Base-by-base conservation (phyloP, 1,139 yeast species). In the Scheffersomyces cryptocercus region DNA sequence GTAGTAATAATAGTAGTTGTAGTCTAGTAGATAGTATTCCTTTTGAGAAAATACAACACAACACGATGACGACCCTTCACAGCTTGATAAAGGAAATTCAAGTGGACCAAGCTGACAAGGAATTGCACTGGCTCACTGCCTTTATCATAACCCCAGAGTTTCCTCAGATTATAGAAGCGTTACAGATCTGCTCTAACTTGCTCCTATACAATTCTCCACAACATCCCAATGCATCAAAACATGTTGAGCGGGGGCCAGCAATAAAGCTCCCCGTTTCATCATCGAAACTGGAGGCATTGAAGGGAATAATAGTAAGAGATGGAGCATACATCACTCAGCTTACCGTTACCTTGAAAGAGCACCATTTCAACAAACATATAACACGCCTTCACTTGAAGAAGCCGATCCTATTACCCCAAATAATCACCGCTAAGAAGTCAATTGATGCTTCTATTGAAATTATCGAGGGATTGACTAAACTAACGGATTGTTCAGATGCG, bases 241-340 rank as follows among this genome's bases (percentile, higher is more conserved):
- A 51, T 30, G 60, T 59, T 10, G 72, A 66, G 45, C 45, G 68
- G 11, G 77, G 76, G 0, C 75, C 75, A 0, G 49, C 73, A 1
- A 59, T 73, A 29, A 74, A 70, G 45, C 56, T 74, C 14, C 75
- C 79, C 1, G 61, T 73, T 9, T 62, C 73, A 1, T 60, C 70
- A 15, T 59, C 64, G 28, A 69, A 69, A 44, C 69, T 64, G 67
- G 78, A 73, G 42, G 56, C 60, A 6, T 48, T 74, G 16, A 73
- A 73, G 44, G 79, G 79, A 0, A 66, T 72, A 6, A 50, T 73
- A 5, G 68, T 67, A 3, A 55, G 79, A 35, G 77, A 74, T 47
- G 79, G 79, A 0, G 66, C 69, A 0, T 64, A 62, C 42, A 53
- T 74, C 13, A 68, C 70, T 26, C 64, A 67, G 37, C 49, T 74